These are phyloP conservation scores for Mycena indigotica DNA, from an alignment of 768 basidiomycete genomes.

Conservation along the genomic window DNA sequence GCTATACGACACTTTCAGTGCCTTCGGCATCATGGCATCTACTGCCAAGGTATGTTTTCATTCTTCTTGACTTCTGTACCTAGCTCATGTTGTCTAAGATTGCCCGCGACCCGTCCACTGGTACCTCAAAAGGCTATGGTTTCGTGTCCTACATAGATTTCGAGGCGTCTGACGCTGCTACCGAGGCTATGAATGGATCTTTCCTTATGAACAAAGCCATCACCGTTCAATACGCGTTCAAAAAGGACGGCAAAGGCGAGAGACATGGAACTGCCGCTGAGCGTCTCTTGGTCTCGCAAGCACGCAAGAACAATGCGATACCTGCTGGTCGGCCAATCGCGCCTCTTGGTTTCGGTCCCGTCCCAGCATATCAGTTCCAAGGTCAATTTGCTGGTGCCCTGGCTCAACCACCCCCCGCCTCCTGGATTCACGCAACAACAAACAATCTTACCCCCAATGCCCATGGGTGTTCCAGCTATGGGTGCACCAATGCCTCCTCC, in stretches of 20 bases:
- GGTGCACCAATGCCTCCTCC: slow-evolving; percentile 17
- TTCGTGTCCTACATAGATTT: slow-evolving; percentile 98
- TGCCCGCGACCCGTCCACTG: slow-evolving; percentile 82
- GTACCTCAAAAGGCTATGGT: slow-evolving; percentile 93
- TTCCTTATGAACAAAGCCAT: slow-evolving; percentile 99
- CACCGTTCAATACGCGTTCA: slow-evolving; percentile 97
- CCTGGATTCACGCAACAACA: slow-evolving; percentile 78
- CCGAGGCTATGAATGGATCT: slow-evolving; percentile 96
- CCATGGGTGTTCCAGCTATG: slow-evolving; percentile 31
- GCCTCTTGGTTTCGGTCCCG: slow-evolving; percentile 72
- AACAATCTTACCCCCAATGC: slow-evolving; percentile 58
- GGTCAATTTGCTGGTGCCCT: slow-evolving; percentile 94
- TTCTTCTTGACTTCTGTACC: slow-evolving; percentile 9
- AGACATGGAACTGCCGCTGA: slow-evolving; percentile 97
- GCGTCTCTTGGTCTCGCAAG: slow-evolving; percentile 91
- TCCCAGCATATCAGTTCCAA: slow-evolving; percentile 76
- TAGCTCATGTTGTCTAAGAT: slow-evolving; percentile 54
- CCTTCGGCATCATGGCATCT: slow-evolving; percentile 90
- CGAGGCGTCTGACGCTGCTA: slow-evolving; percentile 93
- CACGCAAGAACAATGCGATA: slow-evolving; percentile 91
- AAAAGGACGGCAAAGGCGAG: slow-evolving; percentile 98
- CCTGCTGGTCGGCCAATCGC: slow-evolving; percentile 79
- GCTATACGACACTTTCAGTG: slow-evolving; percentile 93
- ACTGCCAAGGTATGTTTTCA: slow-evolving; percentile 74
- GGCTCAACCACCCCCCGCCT: slow-evolving; percentile 78